Conservation (phyloP, 805 yeast genomes). For the Candida cerambycidarum region DNA sequence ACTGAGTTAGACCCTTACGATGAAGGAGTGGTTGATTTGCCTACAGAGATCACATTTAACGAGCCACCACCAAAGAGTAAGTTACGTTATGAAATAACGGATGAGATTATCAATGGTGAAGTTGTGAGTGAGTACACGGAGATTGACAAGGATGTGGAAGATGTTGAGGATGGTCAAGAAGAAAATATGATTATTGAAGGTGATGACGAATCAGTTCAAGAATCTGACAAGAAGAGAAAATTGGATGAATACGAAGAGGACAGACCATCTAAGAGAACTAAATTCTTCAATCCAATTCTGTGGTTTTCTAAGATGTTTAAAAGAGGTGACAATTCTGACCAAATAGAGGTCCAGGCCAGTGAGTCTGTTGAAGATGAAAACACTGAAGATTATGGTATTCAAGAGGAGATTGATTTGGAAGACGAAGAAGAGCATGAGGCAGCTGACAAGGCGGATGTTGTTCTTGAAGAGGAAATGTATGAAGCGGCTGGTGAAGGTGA, state of each 20-base stretch:
- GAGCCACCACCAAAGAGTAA: constrained; percentile 1
- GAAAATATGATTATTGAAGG: background rate
- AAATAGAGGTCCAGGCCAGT: background rate
- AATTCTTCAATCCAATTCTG: constrained; percentile 2
- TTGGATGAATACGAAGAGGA: background rate
- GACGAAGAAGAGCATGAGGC: background rate
- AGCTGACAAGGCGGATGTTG: background rate
- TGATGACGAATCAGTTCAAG: no score
- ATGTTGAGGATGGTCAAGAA: background rate
- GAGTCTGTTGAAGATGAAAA: background rate
- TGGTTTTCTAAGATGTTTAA: constrained; percentile 2
- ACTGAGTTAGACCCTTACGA: constrained; percentile 1
- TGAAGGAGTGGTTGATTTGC: constrained; percentile 1
- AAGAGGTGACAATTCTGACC: background rate
- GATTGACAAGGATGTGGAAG: constrained; percentile 2
- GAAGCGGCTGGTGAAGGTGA: background rate
- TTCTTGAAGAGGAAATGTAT: background rate
- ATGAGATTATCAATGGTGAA: constrained; percentile 6
- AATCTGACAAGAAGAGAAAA: constrained; percentile 1
- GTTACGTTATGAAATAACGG: constrained; percentile 3
- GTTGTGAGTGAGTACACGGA: constrained; percentile 3
- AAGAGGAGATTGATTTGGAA: background rate
- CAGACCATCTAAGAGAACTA: background rate
- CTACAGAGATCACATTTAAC: background rate
- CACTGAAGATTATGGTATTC: background rate